phyloP scores from a whole-genome alignment of 305 asterid genomes.

The Coffea humblotiana region DNA sequence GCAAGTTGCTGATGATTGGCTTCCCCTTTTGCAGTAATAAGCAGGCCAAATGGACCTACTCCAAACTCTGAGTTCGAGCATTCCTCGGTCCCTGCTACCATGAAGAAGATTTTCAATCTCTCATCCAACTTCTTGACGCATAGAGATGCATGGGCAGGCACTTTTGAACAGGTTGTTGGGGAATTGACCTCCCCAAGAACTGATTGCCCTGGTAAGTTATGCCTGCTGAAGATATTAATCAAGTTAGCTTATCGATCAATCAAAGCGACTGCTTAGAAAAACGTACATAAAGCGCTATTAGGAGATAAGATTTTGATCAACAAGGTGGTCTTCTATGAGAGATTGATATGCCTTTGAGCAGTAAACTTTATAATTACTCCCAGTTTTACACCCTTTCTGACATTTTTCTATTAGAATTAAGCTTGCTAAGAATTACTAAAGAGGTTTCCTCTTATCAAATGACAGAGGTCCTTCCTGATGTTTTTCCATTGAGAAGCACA shows the following conservation, averaged over 20 bases:
- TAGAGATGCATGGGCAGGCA: conserved; percentile 91
- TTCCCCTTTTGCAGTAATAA: conserved; percentile 46
- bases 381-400: neutral
- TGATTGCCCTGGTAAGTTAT: conserved; percentile 64
- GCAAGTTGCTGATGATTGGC: neutral
- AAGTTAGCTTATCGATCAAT: neutral
- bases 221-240: neutral
- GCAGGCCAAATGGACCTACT: conserved; percentile 62
- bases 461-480: conserved; percentile 63
- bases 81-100: conserved; percentile 80
- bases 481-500: conserved; percentile 42
- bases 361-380: neutral
- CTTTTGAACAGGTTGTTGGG: conserved; percentile 70
- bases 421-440: neutral
- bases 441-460: neutral
- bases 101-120: conserved; percentile 74
- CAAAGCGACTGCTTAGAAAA: neutral
- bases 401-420: neutral
- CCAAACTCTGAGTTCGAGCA: conserved; percentile 73
- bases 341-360: neutral
- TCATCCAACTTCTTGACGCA: conserved; percentile 70
- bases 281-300: neutral
- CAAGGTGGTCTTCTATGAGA: neutral
- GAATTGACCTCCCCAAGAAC: conserved; percentile 72
- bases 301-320: neutral